Percentiles rank a stretch among this genome's conserved stretches.
Conservation (phyloP, 495 filamentous ascomycete genomes). For the Penicillium parvum region DNA sequence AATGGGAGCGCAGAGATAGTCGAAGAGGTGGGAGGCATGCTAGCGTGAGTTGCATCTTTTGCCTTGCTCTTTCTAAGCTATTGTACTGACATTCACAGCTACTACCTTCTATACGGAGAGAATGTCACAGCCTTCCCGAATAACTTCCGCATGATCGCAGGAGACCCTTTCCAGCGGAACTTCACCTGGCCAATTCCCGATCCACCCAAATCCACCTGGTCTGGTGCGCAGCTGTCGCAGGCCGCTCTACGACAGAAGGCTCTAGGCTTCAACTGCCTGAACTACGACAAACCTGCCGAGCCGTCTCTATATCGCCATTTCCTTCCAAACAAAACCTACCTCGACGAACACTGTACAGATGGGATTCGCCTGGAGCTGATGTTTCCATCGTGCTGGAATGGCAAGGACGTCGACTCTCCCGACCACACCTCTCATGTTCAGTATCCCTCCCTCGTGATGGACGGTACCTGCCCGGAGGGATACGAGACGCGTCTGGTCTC, state of each 20-base stretch:
- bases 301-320: constrained; percentile 72
- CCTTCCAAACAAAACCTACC: constrained; percentile 70
- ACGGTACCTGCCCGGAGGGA: constrained; percentile 70
- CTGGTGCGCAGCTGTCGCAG: constrained; percentile 55
- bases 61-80: neutral
- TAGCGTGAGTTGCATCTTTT: constrained; percentile 38
- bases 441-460: constrained; percentile 70
- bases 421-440: constrained; percentile 72
- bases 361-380: constrained; percentile 78
- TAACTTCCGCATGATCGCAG: constrained; percentile 82
- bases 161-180: constrained; percentile 62
- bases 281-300: constrained; percentile 61
- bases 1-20: constrained; percentile 55
- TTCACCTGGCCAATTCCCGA: constrained; percentile 68
- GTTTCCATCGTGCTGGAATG: constrained; percentile 93
- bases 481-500: constrained; percentile 66
- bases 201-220: constrained; percentile 69
- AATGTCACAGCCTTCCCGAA: constrained; percentile 72
- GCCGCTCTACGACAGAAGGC: constrained; percentile 70
- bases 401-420: constrained; percentile 54
- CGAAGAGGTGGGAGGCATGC: constrained; percentile 52
- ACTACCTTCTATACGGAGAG: constrained; percentile 66
- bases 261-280: constrained; percentile 86
- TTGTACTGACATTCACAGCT: constrained; percentile 38
- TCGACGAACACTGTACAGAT: constrained; percentile 70